These are phyloP conservation scores for Cucurbita ficifolia DNA, from an alignment of 306 rosid genomes.

Conservation along the genomic window DNA sequence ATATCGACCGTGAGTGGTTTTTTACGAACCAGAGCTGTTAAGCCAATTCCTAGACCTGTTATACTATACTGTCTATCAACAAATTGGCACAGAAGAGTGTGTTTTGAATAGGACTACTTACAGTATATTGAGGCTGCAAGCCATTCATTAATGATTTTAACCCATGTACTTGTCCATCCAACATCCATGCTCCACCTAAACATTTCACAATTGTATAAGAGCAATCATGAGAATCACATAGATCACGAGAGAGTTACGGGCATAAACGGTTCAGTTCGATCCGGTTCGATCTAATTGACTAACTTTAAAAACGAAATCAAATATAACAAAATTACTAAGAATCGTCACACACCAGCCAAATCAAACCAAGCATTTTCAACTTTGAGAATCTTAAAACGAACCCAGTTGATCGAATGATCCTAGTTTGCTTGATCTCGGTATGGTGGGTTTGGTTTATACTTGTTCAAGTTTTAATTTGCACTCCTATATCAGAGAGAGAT, in stretches of 20 bases:
- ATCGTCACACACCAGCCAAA: background rate
- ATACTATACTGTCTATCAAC: background rate
- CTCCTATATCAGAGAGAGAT: too few species aligned
- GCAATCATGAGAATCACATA: background rate
- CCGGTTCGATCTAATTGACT: background rate
- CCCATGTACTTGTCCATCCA: conserved; percentile 91
- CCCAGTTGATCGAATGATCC: too few species aligned
- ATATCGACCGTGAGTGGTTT: background rate
- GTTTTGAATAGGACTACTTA: conserved; percentile 19
- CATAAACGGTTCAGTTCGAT: background rate
- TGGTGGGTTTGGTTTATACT: too few species aligned
- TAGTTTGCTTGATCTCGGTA: too few species aligned
- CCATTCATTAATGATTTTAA: conserved; percentile 68
- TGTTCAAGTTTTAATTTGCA: too few species aligned
- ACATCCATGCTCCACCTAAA: conserved; percentile 89
- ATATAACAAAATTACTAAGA: too few species aligned
- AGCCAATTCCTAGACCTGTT: background rate
- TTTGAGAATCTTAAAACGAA: background rate
- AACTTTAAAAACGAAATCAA: background rate
- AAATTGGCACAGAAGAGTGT: background rate
- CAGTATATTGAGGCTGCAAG: conserved; percentile 74
- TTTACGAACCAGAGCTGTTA: background rate
- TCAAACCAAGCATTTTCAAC: background rate
- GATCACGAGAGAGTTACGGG: background rate
- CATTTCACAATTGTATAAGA: background rate